Evolutionary conservation across 2,329 filamentous ascomycete species (phyloP).

Genomic region (Calonectria pseudoreteaudii): DNA sequence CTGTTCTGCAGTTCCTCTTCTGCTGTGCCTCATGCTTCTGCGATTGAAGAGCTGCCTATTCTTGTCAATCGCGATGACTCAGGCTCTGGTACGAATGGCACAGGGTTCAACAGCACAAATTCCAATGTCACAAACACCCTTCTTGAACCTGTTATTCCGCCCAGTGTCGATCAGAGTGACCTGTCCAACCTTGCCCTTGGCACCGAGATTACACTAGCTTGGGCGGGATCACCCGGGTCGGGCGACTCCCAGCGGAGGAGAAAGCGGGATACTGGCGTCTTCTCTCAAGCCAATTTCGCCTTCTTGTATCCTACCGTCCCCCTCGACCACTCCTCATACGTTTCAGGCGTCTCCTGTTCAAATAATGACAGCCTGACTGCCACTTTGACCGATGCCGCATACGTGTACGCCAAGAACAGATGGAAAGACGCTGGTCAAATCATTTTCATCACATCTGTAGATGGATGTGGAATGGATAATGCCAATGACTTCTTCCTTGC

Average conservation of each 20-base stretch:
- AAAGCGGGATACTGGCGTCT: constrained; percentile 21
- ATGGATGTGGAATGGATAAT: constrained; percentile 22
- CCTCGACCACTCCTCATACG: constrained; percentile 21
- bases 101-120: background rate
- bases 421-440: constrained; percentile 16
- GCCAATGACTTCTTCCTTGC: constrained; percentile 23
- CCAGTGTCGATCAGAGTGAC: constrained; percentile 12
- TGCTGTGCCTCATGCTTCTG: background rate
- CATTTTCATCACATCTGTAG: constrained; percentile 22
- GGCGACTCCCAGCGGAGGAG: background rate
- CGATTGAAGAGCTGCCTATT: background rate
- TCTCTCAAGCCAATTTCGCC: constrained; percentile 29
- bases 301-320: constrained; percentile 22
- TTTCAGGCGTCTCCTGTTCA: constrained; percentile 4
- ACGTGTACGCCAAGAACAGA: constrained; percentile 17
- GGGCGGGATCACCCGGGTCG: constrained; percentile 20
- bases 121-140: background rate
- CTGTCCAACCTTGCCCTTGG: constrained; percentile 15
- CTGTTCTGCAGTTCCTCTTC: background rate
- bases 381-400: background rate
- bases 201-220: constrained; percentile 8
- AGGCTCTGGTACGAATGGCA: background rate
- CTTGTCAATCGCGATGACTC: background rate
- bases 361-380: background rate
- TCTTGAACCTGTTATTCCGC: constrained; percentile 27